Conservation (phyloP, 192 early-diverging fungal genomes). For the Entrophospora sp. region DNA sequence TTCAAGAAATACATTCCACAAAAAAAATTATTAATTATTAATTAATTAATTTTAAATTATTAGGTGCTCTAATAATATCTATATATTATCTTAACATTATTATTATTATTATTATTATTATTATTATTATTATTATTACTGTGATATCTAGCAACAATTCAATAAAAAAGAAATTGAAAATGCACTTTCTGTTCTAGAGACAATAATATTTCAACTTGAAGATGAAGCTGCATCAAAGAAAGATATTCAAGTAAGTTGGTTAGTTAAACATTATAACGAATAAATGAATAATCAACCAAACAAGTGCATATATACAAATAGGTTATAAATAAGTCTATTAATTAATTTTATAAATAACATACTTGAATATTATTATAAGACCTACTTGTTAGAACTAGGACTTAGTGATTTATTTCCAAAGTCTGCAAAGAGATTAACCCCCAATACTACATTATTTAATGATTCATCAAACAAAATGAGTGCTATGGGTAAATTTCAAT, state of each 20-base stretch:
- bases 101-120: no score
- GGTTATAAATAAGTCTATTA: no score
- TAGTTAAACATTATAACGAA: no score
- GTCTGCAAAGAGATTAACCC: conserved; percentile 28
- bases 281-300: no score
- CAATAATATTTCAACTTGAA: conserved; percentile 8
- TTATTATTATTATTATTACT: not conserved
- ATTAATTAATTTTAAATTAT: no score
- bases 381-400: conserved; percentile 29
- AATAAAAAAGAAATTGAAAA: conserved; percentile 13
- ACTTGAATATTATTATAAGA: conserved; percentile 1
- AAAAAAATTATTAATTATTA: no score
- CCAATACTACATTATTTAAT: no score
- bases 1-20: no score
- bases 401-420: conserved; percentile 33
- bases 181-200: not conserved
- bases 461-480: conserved; percentile 15
- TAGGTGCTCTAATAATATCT: not conserved
- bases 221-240: conserved; percentile 14
- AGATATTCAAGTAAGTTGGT: conserved; percentile 9
- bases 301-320: no score
- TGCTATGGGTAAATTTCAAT: not conserved
- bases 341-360: not conserved
- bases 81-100: not conserved
- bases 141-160: conserved; percentile 21